phyloP scores from a whole-genome alignment of 225 moss, liverwort and hornwort species.

The Physcomitrellopsis africana region DNA sequence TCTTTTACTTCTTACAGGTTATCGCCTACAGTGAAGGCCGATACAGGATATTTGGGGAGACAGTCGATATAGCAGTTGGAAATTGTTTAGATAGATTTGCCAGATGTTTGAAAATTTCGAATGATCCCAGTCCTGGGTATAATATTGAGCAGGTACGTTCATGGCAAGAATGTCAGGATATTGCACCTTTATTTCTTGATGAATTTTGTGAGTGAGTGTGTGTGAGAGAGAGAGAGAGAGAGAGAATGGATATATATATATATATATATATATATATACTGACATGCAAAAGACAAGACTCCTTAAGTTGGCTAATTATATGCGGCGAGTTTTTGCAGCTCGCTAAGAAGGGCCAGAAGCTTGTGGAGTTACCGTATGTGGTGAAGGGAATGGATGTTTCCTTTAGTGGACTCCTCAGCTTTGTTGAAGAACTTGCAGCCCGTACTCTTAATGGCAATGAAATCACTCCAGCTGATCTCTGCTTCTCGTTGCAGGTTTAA shows the following conservation, averaged over 20 bases:
- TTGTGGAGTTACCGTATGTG: slow-evolving; percentile 88
- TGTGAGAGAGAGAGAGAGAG: too few species aligned
- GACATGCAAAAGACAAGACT: too few species aligned
- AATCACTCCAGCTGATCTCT: slow-evolving; percentile 83
- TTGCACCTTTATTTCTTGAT: slow-evolving; percentile 6
- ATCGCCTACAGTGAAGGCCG: slow-evolving; percentile 91
- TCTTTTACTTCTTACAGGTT: slow-evolving; percentile 45
- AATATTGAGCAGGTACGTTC: slow-evolving; percentile 85
- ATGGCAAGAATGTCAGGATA: background rate
- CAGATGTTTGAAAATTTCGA: slow-evolving; percentile 88
- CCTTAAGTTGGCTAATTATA: background rate
- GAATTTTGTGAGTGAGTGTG: background rate
- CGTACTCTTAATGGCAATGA: slow-evolving; percentile 65
- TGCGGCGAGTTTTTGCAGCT: slow-evolving; percentile 57
- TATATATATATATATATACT: too few species aligned
- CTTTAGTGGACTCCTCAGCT: slow-evolving; percentile 89
- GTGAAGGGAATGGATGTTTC: slow-evolving; percentile 99
- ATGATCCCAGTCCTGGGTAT: slow-evolving; percentile 95
- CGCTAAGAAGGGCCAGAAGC: slow-evolving; percentile 71
- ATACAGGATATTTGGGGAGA: slow-evolving; percentile 94
- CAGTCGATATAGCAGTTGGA: slow-evolving; percentile 91
- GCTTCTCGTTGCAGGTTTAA: slow-evolving; percentile 94
- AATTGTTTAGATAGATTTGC: slow-evolving; percentile 96
- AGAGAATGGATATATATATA: too few species aligned
- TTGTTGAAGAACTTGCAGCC: slow-evolving; percentile 80